Evolutionary conservation across 345 rosid genomes (phyloP), one percentile per base, ranked within the genome.

Genomic region (Camelina hispida): DNA sequence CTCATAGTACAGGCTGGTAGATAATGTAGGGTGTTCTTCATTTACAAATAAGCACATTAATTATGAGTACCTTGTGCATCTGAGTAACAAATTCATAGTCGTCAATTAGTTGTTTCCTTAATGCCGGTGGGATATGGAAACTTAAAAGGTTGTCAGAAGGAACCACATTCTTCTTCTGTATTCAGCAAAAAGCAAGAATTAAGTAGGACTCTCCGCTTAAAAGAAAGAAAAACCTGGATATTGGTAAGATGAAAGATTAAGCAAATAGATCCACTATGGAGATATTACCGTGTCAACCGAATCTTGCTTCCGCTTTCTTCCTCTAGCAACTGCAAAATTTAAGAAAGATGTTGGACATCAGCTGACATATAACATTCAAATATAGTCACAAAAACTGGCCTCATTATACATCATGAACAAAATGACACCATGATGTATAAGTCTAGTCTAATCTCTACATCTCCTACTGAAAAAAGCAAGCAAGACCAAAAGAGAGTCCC

Each of bases 51-150:
- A 61, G 61, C 52, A 51, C 13, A 66, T 3, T 10, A 35, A 22
- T 44, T 12, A 32, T 16, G 68, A 52, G 42, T 74, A 93, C 98
- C 98, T 91, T 91, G 32, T 92, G 91, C 79, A 83, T 78, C 77
- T 89, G 89, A 72, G 87, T 91, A 73, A 93, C 72, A 73, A 72
- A 91, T 80, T 91, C 92, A 81, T 82, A 89, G 69, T 93, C 98
- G 66, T 91, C 89, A 64, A 86, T 51, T 35, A 93, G 88, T 76
- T 93, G 98, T 81, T 86, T 93, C 89, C 87, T 88, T 64, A 93
- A 78, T 43, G 85, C 75, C 4, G 83, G 81, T 9, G 96, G 93
- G 79, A 93, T 85, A 46, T 86, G 87, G 64, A 93, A 71, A 51
- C 56, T 86, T 75, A 85, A 80, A 73, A 83, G 69, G 74, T 88